phyloP scores from a whole-genome alignment of 441 rosid genomes.

The Jatropha podagrica region DNA sequence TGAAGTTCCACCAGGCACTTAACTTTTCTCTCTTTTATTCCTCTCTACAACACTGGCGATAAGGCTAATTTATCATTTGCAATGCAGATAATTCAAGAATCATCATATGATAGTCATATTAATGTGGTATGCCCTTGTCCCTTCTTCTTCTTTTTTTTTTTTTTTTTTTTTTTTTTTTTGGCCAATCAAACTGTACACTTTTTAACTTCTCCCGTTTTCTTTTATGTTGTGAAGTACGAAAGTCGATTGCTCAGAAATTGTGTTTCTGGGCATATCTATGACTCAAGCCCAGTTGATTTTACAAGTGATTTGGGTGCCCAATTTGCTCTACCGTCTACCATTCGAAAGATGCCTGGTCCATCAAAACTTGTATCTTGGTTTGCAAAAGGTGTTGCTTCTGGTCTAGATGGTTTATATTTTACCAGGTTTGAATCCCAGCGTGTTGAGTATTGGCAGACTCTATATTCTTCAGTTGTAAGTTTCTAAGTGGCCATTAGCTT shows the following conservation, averaged over 20 bases:
- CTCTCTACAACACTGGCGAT: neutral
- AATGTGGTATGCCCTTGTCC: conserved; percentile 30
- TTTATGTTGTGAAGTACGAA: conserved; percentile 50
- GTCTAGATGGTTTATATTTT: conserved; percentile 77
- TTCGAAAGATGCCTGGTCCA: conserved; percentile 68
- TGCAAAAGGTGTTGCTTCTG: conserved; percentile 71
- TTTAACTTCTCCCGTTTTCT: conserved; percentile 12
- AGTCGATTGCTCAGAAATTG: conserved; percentile 66
- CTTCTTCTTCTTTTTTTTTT: too few relatives aligned
- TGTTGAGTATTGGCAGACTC: conserved; percentile 79
- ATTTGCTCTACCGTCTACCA: conserved; percentile 63
- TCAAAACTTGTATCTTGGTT: conserved; percentile 72
- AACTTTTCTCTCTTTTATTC: neutral
- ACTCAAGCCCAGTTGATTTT: conserved; percentile 86
- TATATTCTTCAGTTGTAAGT: conserved; percentile 81
- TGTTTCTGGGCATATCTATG: conserved; percentile 80
- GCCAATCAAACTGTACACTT: neutral
- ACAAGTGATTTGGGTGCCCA: conserved; percentile 73
- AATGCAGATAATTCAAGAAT: conserved; percentile 70
- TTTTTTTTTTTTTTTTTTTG: neutral
- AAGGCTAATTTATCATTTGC: conserved; percentile 10
- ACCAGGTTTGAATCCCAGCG: conserved; percentile 88
- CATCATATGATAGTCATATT: conserved; percentile 55
- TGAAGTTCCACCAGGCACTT: neutral
- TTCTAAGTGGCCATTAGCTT: conserved; percentile 2